Evolutionary conservation across 2,329 filamentous ascomycete species (phyloP), one percentile per base, ranked within the genome.

Genomic region (Mollisiaceae sp.): DNA sequence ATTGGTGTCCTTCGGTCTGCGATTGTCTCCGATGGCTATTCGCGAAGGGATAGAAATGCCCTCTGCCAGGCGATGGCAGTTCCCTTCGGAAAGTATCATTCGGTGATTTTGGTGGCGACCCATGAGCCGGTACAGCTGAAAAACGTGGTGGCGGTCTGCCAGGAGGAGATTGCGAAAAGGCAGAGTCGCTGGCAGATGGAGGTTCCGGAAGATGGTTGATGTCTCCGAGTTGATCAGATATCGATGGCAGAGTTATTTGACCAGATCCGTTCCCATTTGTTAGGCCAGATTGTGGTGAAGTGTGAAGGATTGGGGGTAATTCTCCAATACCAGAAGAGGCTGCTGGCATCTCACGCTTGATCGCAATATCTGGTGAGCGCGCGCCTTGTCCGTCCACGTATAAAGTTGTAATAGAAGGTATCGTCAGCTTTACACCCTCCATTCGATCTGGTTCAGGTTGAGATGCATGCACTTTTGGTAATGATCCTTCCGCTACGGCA

Each of bases 81-180:
- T 79, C 70, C 80, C 85, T 64, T 82, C 83, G 63, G 72, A 75
- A 64, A 68, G 64, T 62, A 52, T 73, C 71, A 59, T 65, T 72
- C 50, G 75, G 74, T 32, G 73, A 76, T 50, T 72, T 73, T 15
- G 72, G 70, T n/a, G 75, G 73, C 9, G 74, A 75, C 32, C 66
- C 67, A 64, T 73, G 72, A 45, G 67, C 65, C 38, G 70, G 65
- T 1, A 69, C 60, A 45, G 71, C 45, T 35, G 68, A 35, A 52
- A 74, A 75, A 56, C 68, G 54, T 15, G 69, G 69, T 4, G 68
- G 68, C 54, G 67, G 62, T 60, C 72, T 67, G 24, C 62, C 68
- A 36, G 71, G 73, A 14, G 75, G 75, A 22, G 75, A 76, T 36
- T 75, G 73, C 8, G 72, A 63, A 61, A 72, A 75, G 15, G 66